phyloP scores from a whole-genome alignment of 768 basidiomycete species.

The Boletus fagicola region DNA sequence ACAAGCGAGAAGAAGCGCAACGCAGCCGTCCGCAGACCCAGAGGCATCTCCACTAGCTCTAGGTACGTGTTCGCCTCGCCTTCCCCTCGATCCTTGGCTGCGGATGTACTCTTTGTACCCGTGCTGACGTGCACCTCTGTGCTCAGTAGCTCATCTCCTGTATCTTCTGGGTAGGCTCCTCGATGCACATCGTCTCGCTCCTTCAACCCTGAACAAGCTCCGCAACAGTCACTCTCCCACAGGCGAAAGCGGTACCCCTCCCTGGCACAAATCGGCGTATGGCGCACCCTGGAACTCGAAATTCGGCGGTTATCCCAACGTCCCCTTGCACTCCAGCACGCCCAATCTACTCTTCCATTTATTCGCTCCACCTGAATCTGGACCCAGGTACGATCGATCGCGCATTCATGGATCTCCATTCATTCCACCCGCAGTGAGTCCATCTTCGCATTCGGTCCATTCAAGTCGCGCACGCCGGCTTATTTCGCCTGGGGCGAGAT shows the following conservation, averaged over 20 bases:
- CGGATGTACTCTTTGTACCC: constrained; percentile 27
- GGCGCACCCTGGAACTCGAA: constrained; percentile 32
- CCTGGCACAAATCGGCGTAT: constrained; percentile 30
- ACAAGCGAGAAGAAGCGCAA: constrained; percentile 81
- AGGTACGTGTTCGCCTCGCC: constrained; percentile 37
- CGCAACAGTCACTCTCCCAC: constrained; percentile 31
- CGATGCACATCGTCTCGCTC: constrained; percentile 25
- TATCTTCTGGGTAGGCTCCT: constrained; percentile 42
- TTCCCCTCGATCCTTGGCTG: constrained; percentile 14
- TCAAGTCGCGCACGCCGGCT: constrained; percentile 41
- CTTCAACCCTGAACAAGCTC: constrained; percentile 27
- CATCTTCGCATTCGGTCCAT: constrained; percentile 28
- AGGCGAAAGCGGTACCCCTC: constrained; percentile 23
- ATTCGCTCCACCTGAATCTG: constrained; percentile 70
- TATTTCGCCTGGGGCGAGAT: constrained; percentile 76
- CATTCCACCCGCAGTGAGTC: constrained; percentile 38
- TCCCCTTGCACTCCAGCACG: constrained; percentile 59
- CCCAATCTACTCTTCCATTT: constrained; percentile 68
- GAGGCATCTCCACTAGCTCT: constrained; percentile 53
- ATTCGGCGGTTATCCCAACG: constrained; percentile 41
- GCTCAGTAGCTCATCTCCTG: constrained; percentile 26
- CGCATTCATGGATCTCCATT: constrained; percentile 16
- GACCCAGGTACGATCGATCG: constrained; percentile 35
- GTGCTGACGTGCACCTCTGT: constrained; percentile 24
- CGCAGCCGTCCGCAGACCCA: constrained; percentile 58